Percentiles rank a stretch among this genome's conserved stretches.
Conservation (phyloP, 768 basidiomycete genomes). For the Russula griseocarnosa region DNA sequence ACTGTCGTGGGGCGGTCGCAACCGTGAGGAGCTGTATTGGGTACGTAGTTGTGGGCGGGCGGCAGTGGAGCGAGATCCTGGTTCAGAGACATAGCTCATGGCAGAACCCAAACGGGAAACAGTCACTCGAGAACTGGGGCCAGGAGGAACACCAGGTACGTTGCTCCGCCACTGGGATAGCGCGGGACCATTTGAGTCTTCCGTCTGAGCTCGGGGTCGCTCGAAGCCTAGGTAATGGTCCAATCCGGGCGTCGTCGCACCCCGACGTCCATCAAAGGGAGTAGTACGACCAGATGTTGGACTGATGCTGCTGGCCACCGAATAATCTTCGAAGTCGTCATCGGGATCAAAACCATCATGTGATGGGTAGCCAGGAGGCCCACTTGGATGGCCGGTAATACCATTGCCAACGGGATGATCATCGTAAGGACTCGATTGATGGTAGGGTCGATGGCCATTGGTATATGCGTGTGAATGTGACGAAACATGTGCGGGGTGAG, state of each 20-base stretch:
- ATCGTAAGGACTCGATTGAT: constrained; percentile 24
- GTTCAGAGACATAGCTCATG: constrained; percentile 25
- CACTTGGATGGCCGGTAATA: constrained; percentile 38
- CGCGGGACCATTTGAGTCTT: constrained; percentile 27
- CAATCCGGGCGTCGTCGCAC: constrained; percentile 19
- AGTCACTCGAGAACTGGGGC: constrained; percentile 14
- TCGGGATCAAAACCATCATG: constrained; percentile 71
- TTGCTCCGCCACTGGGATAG: constrained; percentile 28
- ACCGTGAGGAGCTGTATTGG: constrained; percentile 24
- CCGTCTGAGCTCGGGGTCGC: constrained; percentile 28
- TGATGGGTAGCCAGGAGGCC: constrained; percentile 55
- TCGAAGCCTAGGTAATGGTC: constrained; percentile 25
- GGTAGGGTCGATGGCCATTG: constrained; percentile 27
- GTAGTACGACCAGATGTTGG: constrained; percentile 69
- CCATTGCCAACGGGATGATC: constrained; percentile 23
- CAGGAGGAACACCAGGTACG: constrained; percentile 26
- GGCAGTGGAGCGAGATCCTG: constrained; percentile 5
- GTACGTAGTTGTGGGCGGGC: constrained; percentile 24
- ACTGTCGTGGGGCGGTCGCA: constrained; percentile 23
- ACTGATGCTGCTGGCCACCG: constrained; percentile 41
- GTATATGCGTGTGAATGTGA: constrained; percentile 31
- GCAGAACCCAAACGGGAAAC: constrained; percentile 19
- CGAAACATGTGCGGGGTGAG: constrained; percentile 30
- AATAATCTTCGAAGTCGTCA: constrained; percentile 76
- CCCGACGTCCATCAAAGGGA: constrained; percentile 57